A percentile compares a stretch with the other conserved stretches of the same genome.
These are phyloP conservation scores for Kwoniella bestiolae DNA, from an alignment of 768 basidiomycete genomes.

Conservation along the genomic window DNA sequence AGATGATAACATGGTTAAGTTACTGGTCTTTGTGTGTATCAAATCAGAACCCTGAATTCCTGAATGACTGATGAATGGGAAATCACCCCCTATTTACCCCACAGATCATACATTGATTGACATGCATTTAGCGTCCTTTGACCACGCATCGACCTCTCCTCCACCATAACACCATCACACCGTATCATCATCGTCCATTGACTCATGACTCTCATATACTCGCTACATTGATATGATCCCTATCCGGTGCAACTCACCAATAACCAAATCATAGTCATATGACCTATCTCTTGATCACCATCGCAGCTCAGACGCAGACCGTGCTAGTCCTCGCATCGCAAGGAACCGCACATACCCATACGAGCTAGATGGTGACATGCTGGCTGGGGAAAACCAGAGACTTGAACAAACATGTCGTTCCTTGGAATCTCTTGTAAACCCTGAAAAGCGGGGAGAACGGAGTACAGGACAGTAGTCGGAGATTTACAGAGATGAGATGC, in stretches of 20 bases:
- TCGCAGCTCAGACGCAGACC: no score
- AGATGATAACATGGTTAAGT: no score
- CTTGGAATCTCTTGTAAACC: not conserved
- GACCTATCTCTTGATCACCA: no score
- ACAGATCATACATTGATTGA: not conserved
- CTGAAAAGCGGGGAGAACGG: slow-evolving; percentile 11
- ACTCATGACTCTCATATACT: no score
- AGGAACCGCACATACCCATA: no score
- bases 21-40: not conserved
- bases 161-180: not conserved
- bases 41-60: not conserved
- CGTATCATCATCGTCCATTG: no score
- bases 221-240: no score
- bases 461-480: not conserved
- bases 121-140: not conserved
- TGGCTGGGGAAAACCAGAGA: no score
- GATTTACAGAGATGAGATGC: not conserved
- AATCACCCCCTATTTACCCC: not conserved
- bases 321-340: not conserved
- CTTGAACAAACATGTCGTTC: not conserved
- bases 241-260: no score
- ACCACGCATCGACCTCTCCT: not conserved
- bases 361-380: no score
- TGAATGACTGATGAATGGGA: no score
- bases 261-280: not conserved